phyloP scores from a whole-genome alignment of 768 basidiomycete species.

The Hortiboletus campestris region DNA sequence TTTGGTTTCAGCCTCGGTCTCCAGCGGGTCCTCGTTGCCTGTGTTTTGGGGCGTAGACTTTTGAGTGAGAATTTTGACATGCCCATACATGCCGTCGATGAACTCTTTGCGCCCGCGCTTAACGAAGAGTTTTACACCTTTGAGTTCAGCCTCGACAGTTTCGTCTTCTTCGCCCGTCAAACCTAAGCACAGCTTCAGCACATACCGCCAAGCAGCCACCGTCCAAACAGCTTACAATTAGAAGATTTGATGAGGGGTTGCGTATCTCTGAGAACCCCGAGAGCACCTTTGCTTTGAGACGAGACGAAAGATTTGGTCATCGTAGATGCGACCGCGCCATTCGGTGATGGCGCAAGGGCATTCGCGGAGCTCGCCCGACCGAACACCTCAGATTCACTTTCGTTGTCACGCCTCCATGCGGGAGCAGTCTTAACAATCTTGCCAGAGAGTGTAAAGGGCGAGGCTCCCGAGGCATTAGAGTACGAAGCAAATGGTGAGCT shows the following conservation, averaged over 20 bases:
- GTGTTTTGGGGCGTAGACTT: not conserved
- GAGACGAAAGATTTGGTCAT: not conserved
- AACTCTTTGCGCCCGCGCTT: constrained; percentile 46
- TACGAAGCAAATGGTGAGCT: constrained; percentile 36
- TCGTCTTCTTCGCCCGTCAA: constrained; percentile 69
- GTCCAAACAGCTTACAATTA: constrained; percentile 13
- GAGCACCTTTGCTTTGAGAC: not conserved
- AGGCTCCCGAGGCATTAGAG: constrained; percentile 21
- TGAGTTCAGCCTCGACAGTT: constrained; percentile 52
- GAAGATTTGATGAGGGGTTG: constrained; percentile 8
- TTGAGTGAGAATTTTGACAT: constrained; percentile 55
- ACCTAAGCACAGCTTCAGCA: constrained; percentile 15
- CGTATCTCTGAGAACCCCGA: not conserved
- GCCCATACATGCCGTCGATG: constrained; percentile 57
- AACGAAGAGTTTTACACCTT: constrained; percentile 55
- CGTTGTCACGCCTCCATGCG: constrained; percentile 25
- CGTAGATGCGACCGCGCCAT: constrained; percentile 6
- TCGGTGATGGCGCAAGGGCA: constrained; percentile 20
- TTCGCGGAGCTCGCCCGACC: constrained; percentile 2
- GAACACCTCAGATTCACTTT: constrained; percentile 8
- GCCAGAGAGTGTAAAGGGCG: constrained; percentile 23
- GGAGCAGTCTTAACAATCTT: constrained; percentile 18
- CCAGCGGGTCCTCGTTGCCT: not conserved
- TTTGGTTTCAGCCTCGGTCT: constrained; percentile 6
- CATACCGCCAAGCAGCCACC: not conserved